These are phyloP conservation scores for Leccinum solheimii DNA, from an alignment of 1,284 basidiomycete species.

Conservation along the genomic window DNA sequence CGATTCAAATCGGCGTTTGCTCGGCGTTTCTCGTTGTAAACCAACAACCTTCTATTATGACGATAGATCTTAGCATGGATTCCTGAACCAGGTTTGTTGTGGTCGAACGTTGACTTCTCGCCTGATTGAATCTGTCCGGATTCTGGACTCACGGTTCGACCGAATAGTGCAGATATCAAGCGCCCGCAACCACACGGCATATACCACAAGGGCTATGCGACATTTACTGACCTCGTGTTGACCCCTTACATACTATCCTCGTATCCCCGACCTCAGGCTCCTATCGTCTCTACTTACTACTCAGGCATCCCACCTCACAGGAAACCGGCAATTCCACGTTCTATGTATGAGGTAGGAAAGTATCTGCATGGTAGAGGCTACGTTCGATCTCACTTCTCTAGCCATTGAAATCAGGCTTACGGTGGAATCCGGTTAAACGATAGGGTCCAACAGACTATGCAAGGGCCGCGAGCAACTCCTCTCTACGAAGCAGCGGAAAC, in stretches of 20 bases:
- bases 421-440: constrained; percentile 1
- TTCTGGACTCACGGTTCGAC: not conserved
- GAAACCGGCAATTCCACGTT: not conserved
- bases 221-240: too few species aligned
- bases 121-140: not conserved
- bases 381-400: not conserved
- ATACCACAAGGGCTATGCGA: not conserved
- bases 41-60: not conserved
- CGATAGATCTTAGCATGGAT: too few species aligned
- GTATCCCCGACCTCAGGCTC: not conserved
- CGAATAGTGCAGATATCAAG: not conserved
- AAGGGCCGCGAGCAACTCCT: not conserved
- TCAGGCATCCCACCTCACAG: not conserved
- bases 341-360: constrained; percentile 8
- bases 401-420: constrained; percentile 12
- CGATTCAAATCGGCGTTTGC: too few species aligned
- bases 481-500: too few species aligned
- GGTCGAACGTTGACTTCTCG: too few species aligned
- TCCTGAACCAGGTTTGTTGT: too few species aligned
- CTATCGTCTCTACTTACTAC: not conserved
- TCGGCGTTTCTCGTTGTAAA: not conserved
- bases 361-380: not conserved
- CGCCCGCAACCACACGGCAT: not conserved
- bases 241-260: not conserved
- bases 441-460: constrained; percentile 3